Conservation (phyloP, 805 yeast species). For the Zygoascus bituminiphila region DNA sequence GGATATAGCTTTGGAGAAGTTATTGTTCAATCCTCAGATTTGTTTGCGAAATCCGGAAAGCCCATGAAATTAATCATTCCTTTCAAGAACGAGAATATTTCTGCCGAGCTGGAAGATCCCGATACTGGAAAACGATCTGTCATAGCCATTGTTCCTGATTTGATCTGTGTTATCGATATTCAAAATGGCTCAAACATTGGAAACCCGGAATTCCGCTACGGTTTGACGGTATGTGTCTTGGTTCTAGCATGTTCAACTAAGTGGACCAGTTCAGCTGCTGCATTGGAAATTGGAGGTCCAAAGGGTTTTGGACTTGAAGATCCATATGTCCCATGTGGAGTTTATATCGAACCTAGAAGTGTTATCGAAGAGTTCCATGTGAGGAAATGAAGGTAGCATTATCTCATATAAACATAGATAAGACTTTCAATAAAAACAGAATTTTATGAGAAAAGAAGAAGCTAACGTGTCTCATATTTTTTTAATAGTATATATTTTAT, state of each 20-base stretch:
- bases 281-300: slow-evolving; percentile 38
- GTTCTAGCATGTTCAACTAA: slow-evolving; percentile 32
- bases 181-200: slow-evolving; percentile 41
- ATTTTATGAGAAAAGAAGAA: no score
- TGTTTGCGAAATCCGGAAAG: neutral
- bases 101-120: slow-evolving; percentile 21
- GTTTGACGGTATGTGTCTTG: slow-evolving; percentile 37
- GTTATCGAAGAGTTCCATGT: slow-evolving; percentile 34
- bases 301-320: slow-evolving; percentile 31
- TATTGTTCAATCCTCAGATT: slow-evolving; percentile 22
- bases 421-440: no score
- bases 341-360: slow-evolving; percentile 30
- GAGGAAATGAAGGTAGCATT: neutral
- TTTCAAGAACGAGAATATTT: slow-evolving; percentile 41
- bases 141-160: slow-evolving; percentile 40
- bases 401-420: no score
- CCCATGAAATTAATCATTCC: slow-evolving; percentile 27
- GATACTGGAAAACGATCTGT: slow-evolving; percentile 21
- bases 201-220: slow-evolving; percentile 40
- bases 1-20: slow-evolving; percentile 41
- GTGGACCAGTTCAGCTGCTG: slow-evolving; percentile 31
- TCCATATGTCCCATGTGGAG: slow-evolving; percentile 33
- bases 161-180: slow-evolving; percentile 35
- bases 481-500: no score
- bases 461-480: no score